Evolutionary conservation across 192 early-diverging fungal species (phyloP), one percentile per base, ranked within the genome.

Genomic region (Coemansia sp.): DNA sequence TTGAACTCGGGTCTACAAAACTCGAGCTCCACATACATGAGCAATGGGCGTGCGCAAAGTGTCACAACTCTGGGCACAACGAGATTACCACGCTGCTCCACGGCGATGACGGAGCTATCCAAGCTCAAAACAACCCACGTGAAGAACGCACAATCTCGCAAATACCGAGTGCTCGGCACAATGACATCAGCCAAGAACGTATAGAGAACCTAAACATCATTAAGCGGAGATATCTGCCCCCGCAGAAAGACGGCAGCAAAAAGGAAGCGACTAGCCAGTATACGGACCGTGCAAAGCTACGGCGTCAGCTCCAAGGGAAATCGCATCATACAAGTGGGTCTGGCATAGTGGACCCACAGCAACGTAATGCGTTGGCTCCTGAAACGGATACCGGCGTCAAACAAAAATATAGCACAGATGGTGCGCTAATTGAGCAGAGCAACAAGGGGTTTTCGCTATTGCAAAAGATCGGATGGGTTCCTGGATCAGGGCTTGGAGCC

Each of bases 21-120:
- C 71, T 92, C 20, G 68, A 88, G 15, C 83, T 90, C 5, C 92
- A 94, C 71, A 63, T 85, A 21, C 92, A 93, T 55, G 69, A 78
- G 38, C 72, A 84, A 3, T 87, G 82, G 83, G 85, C 84, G 18
- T 94, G 92, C 63, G 73, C 79, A 21, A 71, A 69, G 8, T 94
- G 92, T 62, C 82, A 79, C 7, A 77, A 85, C 52, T 69, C 84
- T 2, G 78, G 81, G 36, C 67, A 60, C 41, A 87, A 85, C 68
- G 75, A 87, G 38, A 85, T 91, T n/a, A 26, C 35, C 16, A 59
- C 51, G 9, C 18, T 60, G 20, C 7, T 9, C 6, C 24, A 16
- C 24, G 20, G n/a, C 14, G 63, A 24, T 16, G 48, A 48, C 30
- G 15, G 33, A 5, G 26, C 9, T 30, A 14, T 15, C 45, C 34